Conservation (phyloP, 257 asterid species). For the Nicotiana undulata region DNA sequence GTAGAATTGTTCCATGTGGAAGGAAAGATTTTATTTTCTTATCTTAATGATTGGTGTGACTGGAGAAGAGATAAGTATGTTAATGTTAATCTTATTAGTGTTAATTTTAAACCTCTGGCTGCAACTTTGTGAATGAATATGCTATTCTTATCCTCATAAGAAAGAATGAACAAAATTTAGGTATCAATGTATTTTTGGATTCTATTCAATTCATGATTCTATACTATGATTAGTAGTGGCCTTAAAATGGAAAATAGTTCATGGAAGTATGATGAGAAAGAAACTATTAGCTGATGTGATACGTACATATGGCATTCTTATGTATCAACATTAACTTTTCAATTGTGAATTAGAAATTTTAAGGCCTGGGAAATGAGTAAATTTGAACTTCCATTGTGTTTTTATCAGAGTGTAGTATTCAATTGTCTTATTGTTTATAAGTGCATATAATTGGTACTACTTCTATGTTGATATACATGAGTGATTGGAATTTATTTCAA, state of each 20-base stretch:
- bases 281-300: constrained; percentile 3
- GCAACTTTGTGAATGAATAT: not conserved
- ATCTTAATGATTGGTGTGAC: not conserved
- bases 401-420: too few relatives aligned
- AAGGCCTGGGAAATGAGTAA: not conserved
- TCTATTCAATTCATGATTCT: not conserved
- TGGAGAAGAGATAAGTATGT: too few relatives aligned
- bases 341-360: not conserved
- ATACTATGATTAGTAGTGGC: not conserved
- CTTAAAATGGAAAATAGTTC: not conserved
- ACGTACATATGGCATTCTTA: not conserved
- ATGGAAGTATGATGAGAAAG: not conserved
- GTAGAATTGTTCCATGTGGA: not conserved
- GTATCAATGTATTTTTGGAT: not conserved
- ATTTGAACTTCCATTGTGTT: not conserved
- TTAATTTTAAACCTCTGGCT: not conserved
- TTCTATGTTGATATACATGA: too few relatives aligned
- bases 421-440: too few relatives aligned
- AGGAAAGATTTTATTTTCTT: not conserved
- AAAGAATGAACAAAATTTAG: not conserved
- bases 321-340: not conserved
- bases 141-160: not conserved
- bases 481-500: too few relatives aligned
- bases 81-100: too few relatives aligned
- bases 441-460: too few relatives aligned